Percentiles rank a stretch among this genome's conserved stretches.
These are phyloP conservation scores for Oleoguttula mirabilis DNA, from an alignment of 495 filamentous ascomycete species.

Conservation along the genomic window DNA sequence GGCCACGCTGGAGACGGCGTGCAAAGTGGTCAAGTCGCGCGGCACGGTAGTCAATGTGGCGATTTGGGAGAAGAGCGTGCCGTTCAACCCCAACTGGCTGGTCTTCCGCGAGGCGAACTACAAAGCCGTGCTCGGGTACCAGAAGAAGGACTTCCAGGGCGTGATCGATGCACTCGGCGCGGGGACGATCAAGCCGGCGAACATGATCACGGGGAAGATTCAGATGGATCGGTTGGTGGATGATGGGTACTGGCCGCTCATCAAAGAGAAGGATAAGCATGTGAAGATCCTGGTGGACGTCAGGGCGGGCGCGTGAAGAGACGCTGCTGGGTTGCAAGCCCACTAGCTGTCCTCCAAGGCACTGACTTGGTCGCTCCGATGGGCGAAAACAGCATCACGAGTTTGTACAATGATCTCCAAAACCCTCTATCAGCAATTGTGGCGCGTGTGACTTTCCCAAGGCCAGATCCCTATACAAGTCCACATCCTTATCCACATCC, in stretches of 20 bases:
- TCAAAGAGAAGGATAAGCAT: conserved; percentile 31
- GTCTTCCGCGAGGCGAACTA: conserved; percentile 27
- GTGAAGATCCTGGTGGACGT: conserved; percentile 31
- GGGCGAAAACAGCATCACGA: no score
- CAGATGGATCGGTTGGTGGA: conserved; percentile 27
- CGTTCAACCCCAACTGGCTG: conserved; percentile 28
- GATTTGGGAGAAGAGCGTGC: conserved; percentile 28
- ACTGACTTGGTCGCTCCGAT: no score
- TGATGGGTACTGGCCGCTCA: conserved; percentile 25
- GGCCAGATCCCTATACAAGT: no score
- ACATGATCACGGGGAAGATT: conserved; percentile 29
- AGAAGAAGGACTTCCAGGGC: conserved; percentile 27
- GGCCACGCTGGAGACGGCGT: conserved; percentile 18
- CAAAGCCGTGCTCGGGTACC: conserved; percentile 25
- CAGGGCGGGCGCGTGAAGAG: conserved; percentile 2
- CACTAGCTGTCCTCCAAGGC: no score
- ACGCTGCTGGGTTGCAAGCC: not conserved
- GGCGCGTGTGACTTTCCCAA: no score
- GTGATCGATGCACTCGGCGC: conserved; percentile 25
- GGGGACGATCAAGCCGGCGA: conserved; percentile 23
- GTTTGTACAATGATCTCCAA: no score
- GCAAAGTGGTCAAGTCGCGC: conserved; percentile 20
- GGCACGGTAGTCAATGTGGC: conserved; percentile 29
- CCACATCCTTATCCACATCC: no score
- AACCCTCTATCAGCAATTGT: no score